Conservation (phyloP, 2,329 filamentous ascomycete genomes). For the Fusarium musae region DNA sequence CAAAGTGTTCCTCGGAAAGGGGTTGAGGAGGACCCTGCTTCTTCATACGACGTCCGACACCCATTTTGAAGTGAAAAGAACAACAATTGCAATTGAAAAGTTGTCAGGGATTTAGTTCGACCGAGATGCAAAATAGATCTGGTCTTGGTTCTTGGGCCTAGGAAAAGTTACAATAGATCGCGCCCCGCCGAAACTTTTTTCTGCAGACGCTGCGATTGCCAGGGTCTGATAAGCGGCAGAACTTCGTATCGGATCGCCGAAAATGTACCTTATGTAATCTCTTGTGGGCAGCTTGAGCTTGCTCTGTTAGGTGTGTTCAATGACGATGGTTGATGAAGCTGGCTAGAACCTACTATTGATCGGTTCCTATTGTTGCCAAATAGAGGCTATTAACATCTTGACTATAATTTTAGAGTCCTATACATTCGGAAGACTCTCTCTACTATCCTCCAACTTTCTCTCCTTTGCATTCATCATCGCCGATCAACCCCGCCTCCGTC, state of each 20-base stretch:
- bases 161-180: constrained; percentile 39
- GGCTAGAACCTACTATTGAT: not conserved
- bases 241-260: constrained; percentile 43
- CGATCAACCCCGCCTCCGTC: constrained; percentile 40
- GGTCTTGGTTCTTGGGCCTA: constrained; percentile 34
- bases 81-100: constrained; percentile 14
- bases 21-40: constrained; percentile 90
- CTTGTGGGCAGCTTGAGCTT: constrained; percentile 13
- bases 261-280: constrained; percentile 41
- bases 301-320: constrained; percentile 22
- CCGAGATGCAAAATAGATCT: constrained; percentile 27
- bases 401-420: not conserved
- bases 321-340: constrained; percentile 28
- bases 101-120: constrained; percentile 22
- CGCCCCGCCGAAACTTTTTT: constrained; percentile 56
- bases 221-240: constrained; percentile 50
- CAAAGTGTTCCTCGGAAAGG: constrained; percentile 82
- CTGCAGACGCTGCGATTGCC: constrained; percentile 37
- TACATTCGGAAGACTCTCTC: too few relatives aligned
- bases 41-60: constrained; percentile 90
- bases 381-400: not conserved
- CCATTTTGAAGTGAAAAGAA: constrained; percentile 68
- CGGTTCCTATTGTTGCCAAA: not conserved
- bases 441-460: not conserved
- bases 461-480: not conserved